Evolutionary conservation across 2,329 filamentous ascomycete species (phyloP), one percentile per base, ranked within the genome.

Genomic region (Trichoderma semiorbis): DNA sequence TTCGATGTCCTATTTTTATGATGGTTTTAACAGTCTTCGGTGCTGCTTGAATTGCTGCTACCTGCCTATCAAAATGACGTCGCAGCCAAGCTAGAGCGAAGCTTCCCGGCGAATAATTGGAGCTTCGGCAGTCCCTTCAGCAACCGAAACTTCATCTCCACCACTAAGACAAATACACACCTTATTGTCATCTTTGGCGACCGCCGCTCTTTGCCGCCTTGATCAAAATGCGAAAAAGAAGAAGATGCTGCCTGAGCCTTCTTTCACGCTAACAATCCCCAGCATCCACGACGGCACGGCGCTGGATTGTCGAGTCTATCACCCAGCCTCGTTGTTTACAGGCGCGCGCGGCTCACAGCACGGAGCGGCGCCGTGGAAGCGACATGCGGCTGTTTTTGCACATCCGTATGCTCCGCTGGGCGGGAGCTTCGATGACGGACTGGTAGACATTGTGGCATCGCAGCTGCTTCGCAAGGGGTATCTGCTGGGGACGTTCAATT

Each of bases 361-460:
- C 7, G 74, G 71, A 53, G 77, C 81, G 14, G 78, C 79, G 34
- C 75, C 79, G 65, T 88, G 86, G 86, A 78, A 75, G 55, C 83
- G 82, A 63, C 82, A 89, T 74, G 85, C 85, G 18, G 88, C 87
- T 60, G 85, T 97, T 4, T 83, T 98, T 50, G 95, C 95, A 14
- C 96, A 98, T 80, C 95, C 96, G 0, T 98, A 98, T 79, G 94
- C 93, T 39, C 91, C 93, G 0, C 84, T 98, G 66, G 96, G 96
- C 5, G 96, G 95, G 6, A 90, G 85, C 80, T 96, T 90, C 78
- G 93, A 98, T 79, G 95, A 98, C 78, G 87, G 88, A 0, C 86
- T 97, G 0, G 91, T 98, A 1, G 85, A 88, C n/a, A 84, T 89
- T 10, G 82, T 92, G 3, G 89, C 88, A 0, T 83, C 84, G 2